These are phyloP conservation scores for Fraxinus nigra DNA, from an alignment of 305 asterid genomes.

Conservation along the genomic window DNA sequence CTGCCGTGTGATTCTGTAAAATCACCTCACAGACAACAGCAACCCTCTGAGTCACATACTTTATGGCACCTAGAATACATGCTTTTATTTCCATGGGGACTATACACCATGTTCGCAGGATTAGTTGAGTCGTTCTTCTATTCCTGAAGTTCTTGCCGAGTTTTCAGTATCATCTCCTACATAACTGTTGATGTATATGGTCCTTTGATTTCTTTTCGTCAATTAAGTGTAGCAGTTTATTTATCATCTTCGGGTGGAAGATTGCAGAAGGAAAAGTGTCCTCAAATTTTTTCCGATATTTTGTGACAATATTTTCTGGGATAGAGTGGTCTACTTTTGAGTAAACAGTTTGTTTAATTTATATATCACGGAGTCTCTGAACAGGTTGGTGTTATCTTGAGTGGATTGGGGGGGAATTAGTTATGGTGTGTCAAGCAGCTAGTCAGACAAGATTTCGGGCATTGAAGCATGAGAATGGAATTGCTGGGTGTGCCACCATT, in stretches of 20 bases:
- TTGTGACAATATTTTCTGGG: not conserved
- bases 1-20: slow-evolving; percentile 90
- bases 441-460: slow-evolving; percentile 94
- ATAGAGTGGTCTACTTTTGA: slow-evolving; percentile 1
- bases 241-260: slow-evolving; percentile 7
- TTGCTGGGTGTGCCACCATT: slow-evolving; percentile 78
- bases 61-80: not conserved
- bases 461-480: slow-evolving; percentile 86
- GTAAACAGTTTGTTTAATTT: slow-evolving; percentile 23
- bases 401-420: slow-evolving; percentile 65
- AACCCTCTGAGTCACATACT: not conserved
- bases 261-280: not conserved
- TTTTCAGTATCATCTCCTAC: not conserved
- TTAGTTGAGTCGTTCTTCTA: slow-evolving; percentile 48
- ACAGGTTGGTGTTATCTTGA: slow-evolving; percentile 38
- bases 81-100: slow-evolving; percentile 63
- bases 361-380: slow-evolving; percentile 14
- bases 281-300: not conserved
- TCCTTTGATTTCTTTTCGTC: slow-evolving; percentile 4
- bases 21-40: slow-evolving; percentile 7
- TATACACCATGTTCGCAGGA: slow-evolving; percentile 62
- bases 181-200: not conserved
- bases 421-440: slow-evolving; percentile 99
- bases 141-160: not conserved
- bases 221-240: not conserved